Base-by-base conservation (phyloP, 768 basidiomycete genomes). In the Phlegmacium glaucopus region DNA sequence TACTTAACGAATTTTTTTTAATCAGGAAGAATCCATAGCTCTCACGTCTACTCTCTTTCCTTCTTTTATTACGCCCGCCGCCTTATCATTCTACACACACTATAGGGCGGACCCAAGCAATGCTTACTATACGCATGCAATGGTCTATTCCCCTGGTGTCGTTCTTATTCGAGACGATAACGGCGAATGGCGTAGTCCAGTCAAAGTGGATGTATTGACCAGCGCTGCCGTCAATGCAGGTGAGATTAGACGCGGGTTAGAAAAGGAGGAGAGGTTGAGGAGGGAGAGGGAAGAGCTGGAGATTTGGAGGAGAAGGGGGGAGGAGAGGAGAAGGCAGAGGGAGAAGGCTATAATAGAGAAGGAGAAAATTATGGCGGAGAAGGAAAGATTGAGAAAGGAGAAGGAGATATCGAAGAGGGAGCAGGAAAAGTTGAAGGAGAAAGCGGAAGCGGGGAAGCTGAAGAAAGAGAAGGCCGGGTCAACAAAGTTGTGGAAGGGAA, bases 191-290 rank as follows among this genome's bases (percentile, higher is more conserved):
- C 54, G 70, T 8, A 63, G 71, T 18, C 87, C 87, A 3, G 60
- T 80, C 43, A 69, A 77, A 47, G 74, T 81, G 11, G 83, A 87
- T 53, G 69, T 90, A 13, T 58, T 89, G 30, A 87, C 85, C 2
- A 77, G 80, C 46, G 72, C 87, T 2, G 87, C 87, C 1, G 87
- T 90, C 6, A 87, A 90, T 49, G 86, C 87, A 12, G 71, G 67
- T 64, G 40, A 66, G 67, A 46, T 56, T 2, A 42, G 57, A 16
- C 42, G 51, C 27, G 44, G 48, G 18, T 28, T 54, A 13, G 36
- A 32, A 6, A 4, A 15, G 32, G 11, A 34, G 6, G 45, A 54
- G 30, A 44, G 47, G 16, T 28, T 54, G 15, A 37, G 39, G 9
- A n/a, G 35, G 22, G 22, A 22, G 5, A 22, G 22, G 5, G 22